A percentile compares a stretch with the other conserved stretches of the same genome.
These are phyloP conservation scores for Ganoderma sp. DNA, from an alignment of 1,284 basidiomycete genomes.

Conservation along the genomic window DNA sequence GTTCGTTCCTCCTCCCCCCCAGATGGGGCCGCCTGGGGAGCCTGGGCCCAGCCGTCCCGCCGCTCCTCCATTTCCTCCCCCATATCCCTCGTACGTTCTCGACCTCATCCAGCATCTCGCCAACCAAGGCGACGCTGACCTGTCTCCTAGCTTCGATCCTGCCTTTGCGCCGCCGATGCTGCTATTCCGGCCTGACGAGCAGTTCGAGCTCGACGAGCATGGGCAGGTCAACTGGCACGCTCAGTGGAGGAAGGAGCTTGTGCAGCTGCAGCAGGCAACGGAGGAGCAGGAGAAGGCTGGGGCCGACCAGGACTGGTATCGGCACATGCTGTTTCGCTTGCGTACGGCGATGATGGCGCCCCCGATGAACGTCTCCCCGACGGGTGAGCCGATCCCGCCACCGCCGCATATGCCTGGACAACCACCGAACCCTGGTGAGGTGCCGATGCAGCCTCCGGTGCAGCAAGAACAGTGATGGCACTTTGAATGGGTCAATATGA, in stretches of 20 bases:
- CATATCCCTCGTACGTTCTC: constrained; percentile 57
- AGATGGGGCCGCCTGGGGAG: constrained; percentile 55
- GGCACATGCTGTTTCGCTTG: constrained; percentile 79
- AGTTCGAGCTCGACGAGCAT: constrained; percentile 73
- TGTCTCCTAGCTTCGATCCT: constrained; percentile 61
- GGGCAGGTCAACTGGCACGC: constrained; percentile 80
- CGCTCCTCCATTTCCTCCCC: constrained; percentile 55
- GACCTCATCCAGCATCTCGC: constrained; percentile 1
- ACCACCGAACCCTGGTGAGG: constrained; percentile 36
- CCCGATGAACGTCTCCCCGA: constrained; percentile 60
- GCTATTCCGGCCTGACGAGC: constrained; percentile 66
- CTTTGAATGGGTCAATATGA: not conserved
- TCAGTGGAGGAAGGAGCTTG: constrained; percentile 79
- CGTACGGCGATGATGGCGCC: constrained; percentile 71
- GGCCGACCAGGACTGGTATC: constrained; percentile 79
- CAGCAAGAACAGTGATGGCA: constrained; percentile 26
- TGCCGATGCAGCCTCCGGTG: constrained; percentile 30
- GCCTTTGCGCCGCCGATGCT: constrained; percentile 67
- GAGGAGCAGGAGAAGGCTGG: constrained; percentile 79
- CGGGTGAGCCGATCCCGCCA: constrained; percentile 54
- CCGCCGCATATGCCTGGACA: constrained; percentile 37
- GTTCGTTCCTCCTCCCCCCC: constrained; percentile 58
- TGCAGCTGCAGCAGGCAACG: constrained; percentile 71
- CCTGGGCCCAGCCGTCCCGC: constrained; percentile 58
- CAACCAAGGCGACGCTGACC: not conserved